Percentiles rank a stretch among this genome's conserved stretches.
Conservation (phyloP, 2,329 filamentous ascomycete genomes). For the Hansfordia pulvinata region DNA sequence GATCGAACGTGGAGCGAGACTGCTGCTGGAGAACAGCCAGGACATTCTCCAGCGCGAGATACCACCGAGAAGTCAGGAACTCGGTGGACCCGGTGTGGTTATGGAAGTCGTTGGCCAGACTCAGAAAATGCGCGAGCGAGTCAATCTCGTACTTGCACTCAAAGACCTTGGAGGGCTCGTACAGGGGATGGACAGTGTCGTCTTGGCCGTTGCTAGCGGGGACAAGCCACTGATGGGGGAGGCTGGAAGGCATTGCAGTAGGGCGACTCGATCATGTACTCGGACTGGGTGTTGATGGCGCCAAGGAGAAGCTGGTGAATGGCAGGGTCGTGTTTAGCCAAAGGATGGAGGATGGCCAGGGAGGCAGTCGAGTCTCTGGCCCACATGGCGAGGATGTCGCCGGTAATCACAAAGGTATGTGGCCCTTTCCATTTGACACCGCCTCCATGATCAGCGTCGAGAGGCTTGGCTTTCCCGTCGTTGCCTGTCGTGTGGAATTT, state of each 20-base stretch:
- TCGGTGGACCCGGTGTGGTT: conserved; percentile 63
- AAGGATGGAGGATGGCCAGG: conserved; percentile 72
- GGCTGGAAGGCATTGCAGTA: conserved; percentile 99
- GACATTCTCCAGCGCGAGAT: conserved; percentile 60
- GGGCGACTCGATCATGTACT: conserved; percentile 86
- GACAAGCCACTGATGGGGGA: conserved; percentile 65
- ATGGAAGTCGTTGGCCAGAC: conserved; percentile 76
- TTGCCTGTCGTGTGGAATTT: conserved; percentile 66
- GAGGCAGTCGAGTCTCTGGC: conserved; percentile 89
- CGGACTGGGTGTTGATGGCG: conserved; percentile 89
- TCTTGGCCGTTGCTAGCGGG: conserved; percentile 65
- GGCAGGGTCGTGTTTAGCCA: conserved; percentile 68
- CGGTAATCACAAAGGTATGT: conserved; percentile 87
- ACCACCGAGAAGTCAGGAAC: conserved; percentile 71
- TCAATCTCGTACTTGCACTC: conserved; percentile 99
- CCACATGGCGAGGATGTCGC: conserved; percentile 90
- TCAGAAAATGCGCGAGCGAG: conserved; percentile 83
- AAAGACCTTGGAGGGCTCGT: conserved; percentile 76
- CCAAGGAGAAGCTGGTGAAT: conserved; percentile 75
- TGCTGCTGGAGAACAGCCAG: conserved; percentile 66
- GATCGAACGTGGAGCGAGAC: conserved; percentile 67
- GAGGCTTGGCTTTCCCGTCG: conserved; percentile 13
- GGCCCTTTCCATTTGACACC: conserved; percentile 58
- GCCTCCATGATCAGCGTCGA: conserved; percentile 34
- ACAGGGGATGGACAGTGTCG: conserved; percentile 73